Conservation (phyloP, 371 early-diverging fungal genomes). For the Amoeboradix gromovi region DNA sequence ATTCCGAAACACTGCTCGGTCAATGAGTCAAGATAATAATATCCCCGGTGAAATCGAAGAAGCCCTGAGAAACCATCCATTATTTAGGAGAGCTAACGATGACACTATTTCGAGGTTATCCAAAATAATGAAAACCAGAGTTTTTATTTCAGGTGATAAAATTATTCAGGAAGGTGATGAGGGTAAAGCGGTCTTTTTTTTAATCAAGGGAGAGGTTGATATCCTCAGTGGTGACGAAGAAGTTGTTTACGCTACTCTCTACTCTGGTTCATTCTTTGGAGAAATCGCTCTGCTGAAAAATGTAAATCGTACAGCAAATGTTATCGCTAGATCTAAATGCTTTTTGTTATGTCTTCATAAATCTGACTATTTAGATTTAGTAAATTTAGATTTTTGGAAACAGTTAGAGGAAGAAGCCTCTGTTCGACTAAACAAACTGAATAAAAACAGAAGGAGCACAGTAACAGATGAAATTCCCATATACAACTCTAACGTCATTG, state of each 20-base stretch:
- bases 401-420: not conserved
- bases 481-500: not conserved
- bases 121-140: not conserved
- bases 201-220: not conserved
- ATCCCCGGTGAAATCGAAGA: not conserved
- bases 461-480: not conserved
- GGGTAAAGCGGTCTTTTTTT: not conserved
- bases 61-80: not conserved
- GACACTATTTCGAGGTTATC: not conserved
- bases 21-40: too few relatives aligned
- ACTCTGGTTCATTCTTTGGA: constrained; percentile 7
- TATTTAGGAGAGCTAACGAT: not conserved
- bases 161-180: not conserved
- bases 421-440: not conserved
- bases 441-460: not conserved
- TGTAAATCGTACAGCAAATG: constrained; percentile 11
- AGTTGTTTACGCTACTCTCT: constrained; percentile 1
- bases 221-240: not conserved
- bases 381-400: not conserved
- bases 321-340: constrained; percentile 4
- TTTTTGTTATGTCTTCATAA: not conserved
- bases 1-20: too few relatives aligned
- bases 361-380: not conserved
- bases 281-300: constrained; percentile 13
- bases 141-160: not conserved